Evolutionary conservation across 1,284 basidiomycete species (phyloP).

Genomic region (Veloporphyrellus conicus): DNA sequence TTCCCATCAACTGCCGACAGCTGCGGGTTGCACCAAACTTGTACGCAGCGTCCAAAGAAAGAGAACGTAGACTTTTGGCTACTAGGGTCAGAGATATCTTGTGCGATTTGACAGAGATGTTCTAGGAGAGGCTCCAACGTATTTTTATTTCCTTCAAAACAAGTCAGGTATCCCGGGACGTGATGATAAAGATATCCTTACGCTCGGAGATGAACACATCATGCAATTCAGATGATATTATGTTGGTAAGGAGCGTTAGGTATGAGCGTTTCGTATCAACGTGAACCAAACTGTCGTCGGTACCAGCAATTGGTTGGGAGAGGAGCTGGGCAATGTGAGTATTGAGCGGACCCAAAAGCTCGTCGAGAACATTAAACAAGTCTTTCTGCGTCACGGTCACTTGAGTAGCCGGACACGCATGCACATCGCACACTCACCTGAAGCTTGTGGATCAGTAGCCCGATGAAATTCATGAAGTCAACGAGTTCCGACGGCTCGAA

Average conservation of each 20-base stretch:
- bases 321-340: slow-evolving; percentile 81
- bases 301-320: slow-evolving; percentile 80
- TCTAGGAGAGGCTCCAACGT: slow-evolving; percentile 70
- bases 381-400: slow-evolving; percentile 49
- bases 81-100: slow-evolving; percentile 67
- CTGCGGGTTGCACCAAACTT: slow-evolving; percentile 71
- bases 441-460: slow-evolving; percentile 86
- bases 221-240: slow-evolving; percentile 80
- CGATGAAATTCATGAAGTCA: slow-evolving; percentile 95
- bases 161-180: slow-evolving; percentile 10
- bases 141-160: slow-evolving; percentile 71
- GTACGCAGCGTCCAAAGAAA: slow-evolving; percentile 76
- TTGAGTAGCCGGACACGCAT: background rate
- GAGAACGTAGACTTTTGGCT: slow-evolving; percentile 80
- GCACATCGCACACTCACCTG: slow-evolving; percentile 56
- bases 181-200: slow-evolving; percentile 40
- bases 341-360: slow-evolving; percentile 84
- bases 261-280: slow-evolving; percentile 90
- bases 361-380: slow-evolving; percentile 83
- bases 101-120: slow-evolving; percentile 73
- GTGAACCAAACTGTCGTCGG: slow-evolving; percentile 84
- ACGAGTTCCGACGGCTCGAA: slow-evolving; percentile 90
- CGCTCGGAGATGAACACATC: slow-evolving; percentile 84
- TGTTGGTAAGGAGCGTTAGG: slow-evolving; percentile 76
- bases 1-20: slow-evolving; percentile 38